phyloP scores from a whole-genome alignment of 2,329 filamentous ascomycete genomes.

The Phoma sp. region DNA sequence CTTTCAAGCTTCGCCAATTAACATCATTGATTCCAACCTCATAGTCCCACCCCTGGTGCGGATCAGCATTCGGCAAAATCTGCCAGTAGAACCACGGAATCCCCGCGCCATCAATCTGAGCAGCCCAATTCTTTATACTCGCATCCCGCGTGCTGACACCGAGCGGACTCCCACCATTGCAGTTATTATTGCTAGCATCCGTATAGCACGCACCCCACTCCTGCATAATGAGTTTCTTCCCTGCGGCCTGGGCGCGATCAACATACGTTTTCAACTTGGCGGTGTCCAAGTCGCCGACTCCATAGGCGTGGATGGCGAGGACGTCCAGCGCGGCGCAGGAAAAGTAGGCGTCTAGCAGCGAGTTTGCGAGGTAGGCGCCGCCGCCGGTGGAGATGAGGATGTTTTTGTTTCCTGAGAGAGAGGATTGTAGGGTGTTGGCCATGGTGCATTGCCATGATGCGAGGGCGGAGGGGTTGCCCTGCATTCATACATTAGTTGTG shows the following conservation, averaged over 20 bases:
- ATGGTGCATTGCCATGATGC: constrained; percentile 20
- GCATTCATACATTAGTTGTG: neutral
- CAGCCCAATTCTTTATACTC: constrained; percentile 11
- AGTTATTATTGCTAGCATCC: constrained; percentile 13
- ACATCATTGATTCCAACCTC: constrained; percentile 14
- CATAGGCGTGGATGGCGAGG: constrained; percentile 17
- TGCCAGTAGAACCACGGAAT: constrained; percentile 21
- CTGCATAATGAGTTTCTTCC: constrained; percentile 18
- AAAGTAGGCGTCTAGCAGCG: constrained; percentile 10
- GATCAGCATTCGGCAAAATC: constrained; percentile 12
- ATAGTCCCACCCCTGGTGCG: constrained; percentile 12
- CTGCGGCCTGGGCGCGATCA: neutral
- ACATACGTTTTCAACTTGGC: constrained; percentile 4
- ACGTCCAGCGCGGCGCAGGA: constrained; percentile 13
- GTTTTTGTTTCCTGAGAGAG: neutral
- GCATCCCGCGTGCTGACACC: neutral
- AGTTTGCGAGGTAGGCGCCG: constrained; percentile 13
- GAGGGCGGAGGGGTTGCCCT: constrained; percentile 15
- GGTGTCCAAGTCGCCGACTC: constrained; percentile 10
- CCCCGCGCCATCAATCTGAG: constrained; percentile 5
- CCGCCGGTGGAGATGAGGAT: constrained; percentile 17
- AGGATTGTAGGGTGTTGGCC: constrained; percentile 3
- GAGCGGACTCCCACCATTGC: constrained; percentile 6
- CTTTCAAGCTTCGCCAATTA: constrained; percentile 5
- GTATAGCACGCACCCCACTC: constrained; percentile 19